Percentiles rank a stretch among this genome's conserved stretches.
phyloP scores from a whole-genome alignment of 1,284 basidiomycete genomes.

The Melampsora larici-populina region DNA sequence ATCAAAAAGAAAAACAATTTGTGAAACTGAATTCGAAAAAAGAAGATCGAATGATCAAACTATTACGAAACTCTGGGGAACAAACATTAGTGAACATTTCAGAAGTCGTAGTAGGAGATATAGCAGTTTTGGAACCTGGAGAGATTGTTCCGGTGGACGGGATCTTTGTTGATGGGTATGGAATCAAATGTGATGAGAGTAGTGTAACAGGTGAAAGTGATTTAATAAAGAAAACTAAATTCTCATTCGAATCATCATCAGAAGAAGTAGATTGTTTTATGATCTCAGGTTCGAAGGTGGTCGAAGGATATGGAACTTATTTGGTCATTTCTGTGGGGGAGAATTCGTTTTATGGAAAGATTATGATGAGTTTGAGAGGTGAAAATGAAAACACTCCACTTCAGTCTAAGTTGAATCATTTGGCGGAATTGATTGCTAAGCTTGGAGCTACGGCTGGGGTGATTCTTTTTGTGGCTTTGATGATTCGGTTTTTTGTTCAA shows the following conservation, averaged over 20 bases:
- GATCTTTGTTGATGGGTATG: conserved; percentile 38
- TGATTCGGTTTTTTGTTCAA: conserved; percentile 45
- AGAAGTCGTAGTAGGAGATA: conserved; percentile 45
- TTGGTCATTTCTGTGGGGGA: conserved; percentile 45
- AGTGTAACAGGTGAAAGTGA: conserved; percentile 47
- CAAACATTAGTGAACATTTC: conserved; percentile 43
- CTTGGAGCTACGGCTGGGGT: conserved; percentile 44
- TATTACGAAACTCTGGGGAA: conserved; percentile 45
- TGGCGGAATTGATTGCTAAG: conserved; percentile 46
- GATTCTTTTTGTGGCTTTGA: conserved; percentile 44
- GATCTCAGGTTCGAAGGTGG: conserved; percentile 45
- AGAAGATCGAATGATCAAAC: conserved; percentile 44
- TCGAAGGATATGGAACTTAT: conserved; percentile 46
- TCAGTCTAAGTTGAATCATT: conserved; percentile 44
- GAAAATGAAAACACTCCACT: conserved; percentile 79
- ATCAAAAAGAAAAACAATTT: conserved; percentile 46
- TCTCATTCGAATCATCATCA: conserved; percentile 17
- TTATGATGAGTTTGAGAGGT: conserved; percentile 58
- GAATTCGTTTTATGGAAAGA: conserved; percentile 46
- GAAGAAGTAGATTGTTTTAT: conserved; percentile 44
- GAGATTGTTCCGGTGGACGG: conserved; percentile 45
- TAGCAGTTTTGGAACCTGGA: conserved; percentile 44
- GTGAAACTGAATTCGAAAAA: conserved; percentile 46
- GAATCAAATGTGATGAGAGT: conserved; percentile 46
- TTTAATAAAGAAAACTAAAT: conserved; percentile 44